Evolutionary conservation across 345 rosid genomes (phyloP).

Genomic region (Jatropha curcas): DNA sequence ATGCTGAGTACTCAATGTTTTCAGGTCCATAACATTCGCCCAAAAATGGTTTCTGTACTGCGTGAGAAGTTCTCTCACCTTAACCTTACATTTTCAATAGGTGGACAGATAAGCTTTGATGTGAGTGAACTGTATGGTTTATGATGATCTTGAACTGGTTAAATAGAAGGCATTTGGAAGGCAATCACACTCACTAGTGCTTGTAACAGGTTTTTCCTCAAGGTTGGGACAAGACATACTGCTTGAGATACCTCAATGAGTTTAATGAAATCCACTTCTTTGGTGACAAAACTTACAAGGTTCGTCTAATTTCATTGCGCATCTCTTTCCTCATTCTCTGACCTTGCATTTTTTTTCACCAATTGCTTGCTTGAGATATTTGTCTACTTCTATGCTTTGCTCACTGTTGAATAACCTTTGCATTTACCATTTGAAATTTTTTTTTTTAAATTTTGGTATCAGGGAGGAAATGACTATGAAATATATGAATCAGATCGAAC

Average conservation of each 20-base stretch:
- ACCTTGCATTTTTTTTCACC: neutral
- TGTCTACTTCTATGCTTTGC: neutral
- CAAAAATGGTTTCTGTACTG: constrained; percentile 76
- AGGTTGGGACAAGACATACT: constrained; percentile 99
- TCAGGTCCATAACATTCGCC: constrained; percentile 84
- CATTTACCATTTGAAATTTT: neutral
- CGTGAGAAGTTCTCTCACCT: constrained; percentile 90
- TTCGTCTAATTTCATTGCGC: constrained; percentile 21
- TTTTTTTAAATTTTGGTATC: constrained; percentile 19
- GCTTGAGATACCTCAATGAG: constrained; percentile 79
- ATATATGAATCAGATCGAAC: constrained; percentile 84
- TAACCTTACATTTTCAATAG: constrained; percentile 91
- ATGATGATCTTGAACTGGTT: constrained; percentile 17
- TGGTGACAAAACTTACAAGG: constrained; percentile 99
- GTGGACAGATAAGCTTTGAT: constrained; percentile 98
- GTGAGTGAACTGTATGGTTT: constrained; percentile 42
- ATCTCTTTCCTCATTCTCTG: neutral
- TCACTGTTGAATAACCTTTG: neutral
- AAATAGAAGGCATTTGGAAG: neutral
- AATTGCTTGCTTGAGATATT: neutral
- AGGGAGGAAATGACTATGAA: constrained; percentile 96
- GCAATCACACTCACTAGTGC: constrained; percentile 7
- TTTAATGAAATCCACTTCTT: constrained; percentile 91
- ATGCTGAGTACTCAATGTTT: constrained; percentile 27
- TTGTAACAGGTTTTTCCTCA: constrained; percentile 74